A percentile compares a stretch with the other conserved stretches of the same genome.
phyloP scores from a whole-genome alignment of 805 yeast genomes.

The Yamadazyma phyllophila region DNA sequence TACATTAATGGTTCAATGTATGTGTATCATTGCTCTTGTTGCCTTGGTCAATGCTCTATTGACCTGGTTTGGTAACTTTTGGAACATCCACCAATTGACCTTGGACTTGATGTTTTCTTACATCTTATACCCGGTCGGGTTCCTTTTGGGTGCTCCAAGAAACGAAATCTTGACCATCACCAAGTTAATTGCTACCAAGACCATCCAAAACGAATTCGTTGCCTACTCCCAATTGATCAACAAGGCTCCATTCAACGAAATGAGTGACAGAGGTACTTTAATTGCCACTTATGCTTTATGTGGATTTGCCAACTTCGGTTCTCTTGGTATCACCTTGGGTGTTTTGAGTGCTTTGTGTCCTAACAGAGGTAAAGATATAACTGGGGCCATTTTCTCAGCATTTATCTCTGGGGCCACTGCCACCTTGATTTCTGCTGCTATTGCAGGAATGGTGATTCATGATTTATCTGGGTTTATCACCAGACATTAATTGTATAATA shows the following conservation, averaged over 20 bases:
- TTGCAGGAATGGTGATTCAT: constrained; percentile 63
- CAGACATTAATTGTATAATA: neutral
- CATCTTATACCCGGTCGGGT: constrained; percentile 58
- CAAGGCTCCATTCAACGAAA: constrained; percentile 42
- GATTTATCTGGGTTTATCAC: constrained; percentile 33
- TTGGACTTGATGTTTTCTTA: constrained; percentile 57
- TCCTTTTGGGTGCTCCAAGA: constrained; percentile 55
- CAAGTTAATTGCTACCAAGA: constrained; percentile 52
- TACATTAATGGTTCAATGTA: constrained; percentile 53
- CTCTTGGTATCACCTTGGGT: constrained; percentile 60
- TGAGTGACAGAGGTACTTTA: constrained; percentile 51
- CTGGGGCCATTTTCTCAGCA: constrained; percentile 46
- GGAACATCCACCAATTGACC: constrained; percentile 54
- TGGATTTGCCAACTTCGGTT: constrained; percentile 63
- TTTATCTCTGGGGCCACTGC: constrained; percentile 52
- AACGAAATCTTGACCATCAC: constrained; percentile 51
- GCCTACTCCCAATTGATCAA: constrained; percentile 45
- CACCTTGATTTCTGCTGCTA: constrained; percentile 55
- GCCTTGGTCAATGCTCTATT: constrained; percentile 54
- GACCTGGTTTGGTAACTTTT: constrained; percentile 60
- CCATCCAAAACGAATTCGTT: constrained; percentile 62
- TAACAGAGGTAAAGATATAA: constrained; percentile 44
- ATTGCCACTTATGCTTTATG: constrained; percentile 62
- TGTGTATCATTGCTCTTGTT: constrained; percentile 61
- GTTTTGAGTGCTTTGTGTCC: constrained; percentile 58